Percentiles rank a stretch among this genome's conserved stretches.
phyloP scores from a whole-genome alignment of 2,329 filamentous ascomycete species.

The Microsporum audouinii region DNA sequence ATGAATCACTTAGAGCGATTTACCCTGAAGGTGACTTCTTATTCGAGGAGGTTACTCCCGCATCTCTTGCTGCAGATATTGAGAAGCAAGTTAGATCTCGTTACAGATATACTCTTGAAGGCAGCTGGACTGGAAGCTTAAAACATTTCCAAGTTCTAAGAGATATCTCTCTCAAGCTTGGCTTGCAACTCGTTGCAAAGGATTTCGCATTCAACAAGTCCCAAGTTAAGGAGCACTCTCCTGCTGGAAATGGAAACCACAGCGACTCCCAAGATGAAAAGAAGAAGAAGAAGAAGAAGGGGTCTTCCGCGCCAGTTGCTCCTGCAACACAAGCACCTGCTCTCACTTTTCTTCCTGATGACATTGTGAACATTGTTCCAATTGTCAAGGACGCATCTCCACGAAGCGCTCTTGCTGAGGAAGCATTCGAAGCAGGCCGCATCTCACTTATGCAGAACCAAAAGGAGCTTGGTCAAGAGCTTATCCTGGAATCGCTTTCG shows the following conservation, averaged over 20 bases:
- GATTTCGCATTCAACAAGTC: slow-evolving; percentile 56
- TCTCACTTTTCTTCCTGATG: slow-evolving; percentile 66
- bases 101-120: slow-evolving; percentile 63
- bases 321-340: slow-evolving; percentile 34
- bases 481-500: slow-evolving; percentile 89
- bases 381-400: slow-evolving; percentile 90
- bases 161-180: slow-evolving; percentile 78
- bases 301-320: slow-evolving; percentile 38
- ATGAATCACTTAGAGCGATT: slow-evolving; percentile 59
- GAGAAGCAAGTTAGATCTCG: slow-evolving; percentile 59
- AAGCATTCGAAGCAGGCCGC: slow-evolving; percentile 87
- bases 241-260: slow-evolving; percentile 29
- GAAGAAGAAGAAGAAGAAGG: slow-evolving; percentile 46
- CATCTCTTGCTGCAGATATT: slow-evolving; percentile 57
- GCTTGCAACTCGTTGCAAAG: slow-evolving; percentile 74
- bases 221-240: slow-evolving; percentile 26
- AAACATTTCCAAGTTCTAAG: slow-evolving; percentile 76
- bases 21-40: slow-evolving; percentile 73
- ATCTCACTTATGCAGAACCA: slow-evolving; percentile 94
- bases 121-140: slow-evolving; percentile 55
- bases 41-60: slow-evolving; percentile 69
- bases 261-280: slow-evolving; percentile 28
- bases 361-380: slow-evolving; percentile 86
- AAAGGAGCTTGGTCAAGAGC: slow-evolving; percentile 88
- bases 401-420: slow-evolving; percentile 80